These are phyloP conservation scores for Chaetothyriales sp. DNA, from an alignment of 2,329 filamentous ascomycete species.

Conservation along the genomic window DNA sequence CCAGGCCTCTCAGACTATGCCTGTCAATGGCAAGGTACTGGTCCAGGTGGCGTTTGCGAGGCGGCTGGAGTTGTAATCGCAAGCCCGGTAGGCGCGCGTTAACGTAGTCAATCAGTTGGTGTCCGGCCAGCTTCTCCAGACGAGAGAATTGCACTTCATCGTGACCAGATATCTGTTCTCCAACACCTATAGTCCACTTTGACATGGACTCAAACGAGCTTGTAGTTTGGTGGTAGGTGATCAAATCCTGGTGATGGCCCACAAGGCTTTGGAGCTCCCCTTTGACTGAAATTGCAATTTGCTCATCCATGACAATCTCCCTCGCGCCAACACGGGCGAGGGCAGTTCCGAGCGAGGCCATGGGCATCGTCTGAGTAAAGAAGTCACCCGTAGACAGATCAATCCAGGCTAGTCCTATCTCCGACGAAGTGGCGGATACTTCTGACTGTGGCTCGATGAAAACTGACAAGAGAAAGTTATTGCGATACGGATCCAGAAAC, in stretches of 20 bases:
- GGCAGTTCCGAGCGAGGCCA: slow-evolving; percentile 61
- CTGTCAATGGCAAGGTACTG: slow-evolving; percentile 85
- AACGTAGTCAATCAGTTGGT: slow-evolving; percentile 72
- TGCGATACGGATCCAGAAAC: slow-evolving; percentile 87
- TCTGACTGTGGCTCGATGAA: slow-evolving; percentile 32
- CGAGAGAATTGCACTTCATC: slow-evolving; percentile 45
- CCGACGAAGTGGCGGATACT: slow-evolving; percentile 19
- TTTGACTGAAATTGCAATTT: slow-evolving; percentile 43
- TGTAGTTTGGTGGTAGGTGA: slow-evolving; percentile 53
- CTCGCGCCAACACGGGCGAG: slow-evolving; percentile 70
- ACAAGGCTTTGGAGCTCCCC: slow-evolving; percentile 54
- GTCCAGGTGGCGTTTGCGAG: slow-evolving; percentile 57
- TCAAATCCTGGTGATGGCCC: slow-evolving; percentile 58
- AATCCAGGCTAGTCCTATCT: slow-evolving; percentile 76
- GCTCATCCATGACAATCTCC: slow-evolving; percentile 67
- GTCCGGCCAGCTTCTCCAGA: slow-evolving; percentile 63
- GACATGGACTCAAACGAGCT: slow-evolving; percentile 36
- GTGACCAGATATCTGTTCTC: slow-evolving; percentile 24
- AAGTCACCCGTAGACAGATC: slow-evolving; percentile 94
- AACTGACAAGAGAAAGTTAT: slow-evolving; percentile 81
- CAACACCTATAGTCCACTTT: slow-evolving; percentile 44
- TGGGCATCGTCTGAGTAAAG: slow-evolving; percentile 62
- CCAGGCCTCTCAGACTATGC: slow-evolving; percentile 76
- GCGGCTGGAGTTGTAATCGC: slow-evolving; percentile 70
- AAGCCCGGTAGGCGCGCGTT: slow-evolving; percentile 62